Base-by-base conservation (phyloP, 768 basidiomycete species). In the Ramaria sp. region DNA sequence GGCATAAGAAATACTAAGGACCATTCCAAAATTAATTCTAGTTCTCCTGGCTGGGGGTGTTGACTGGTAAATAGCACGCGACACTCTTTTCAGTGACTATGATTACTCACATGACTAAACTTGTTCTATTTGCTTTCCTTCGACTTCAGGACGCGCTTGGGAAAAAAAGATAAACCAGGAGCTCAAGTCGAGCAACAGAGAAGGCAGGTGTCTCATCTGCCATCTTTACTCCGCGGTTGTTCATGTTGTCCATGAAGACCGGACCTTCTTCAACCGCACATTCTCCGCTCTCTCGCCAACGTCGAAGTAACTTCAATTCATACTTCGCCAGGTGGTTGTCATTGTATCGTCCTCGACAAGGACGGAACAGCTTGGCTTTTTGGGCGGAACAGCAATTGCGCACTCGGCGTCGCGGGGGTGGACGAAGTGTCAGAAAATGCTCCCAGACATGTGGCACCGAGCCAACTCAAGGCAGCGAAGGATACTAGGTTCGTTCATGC, bases 311-410 rank as follows among this genome's bases (percentile, higher is more conserved):
- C 72, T 20, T 86, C 85, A 7, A 68, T 93, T 50, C 83, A 93
- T 66, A 76, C 87, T 9, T 85, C 86, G 1, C 88, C 86, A 61
- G 76, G 71, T 9, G 79, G 79, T 6, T 90, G 86, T 63, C 88
- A 92, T 64, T 83, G 78, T 61, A 79, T 92, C 39, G 81, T 74
- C 13, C 66, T 93, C 58, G 87, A 88, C 70, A 60, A 76, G 22
- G 76, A 83, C 50, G 92, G 91, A 6, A 75, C 78, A 37, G 95
- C 92, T 8, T 93, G 90, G 83, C 67, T 97, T 61, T 89, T 94
- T 64, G 95, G 95, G 6, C 81, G 91, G 51, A 91, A 90, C 67
- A 80, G 79, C 38, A 81, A 74, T 55, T 72, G 77, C 55, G 77
- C 78, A 41, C 74, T 92, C 3, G 86, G 88, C n/a, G 69, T 81